These are phyloP conservation scores for Vigna nakashimae DNA, from an alignment of 306 rosid species.

Conservation along the genomic window DNA sequence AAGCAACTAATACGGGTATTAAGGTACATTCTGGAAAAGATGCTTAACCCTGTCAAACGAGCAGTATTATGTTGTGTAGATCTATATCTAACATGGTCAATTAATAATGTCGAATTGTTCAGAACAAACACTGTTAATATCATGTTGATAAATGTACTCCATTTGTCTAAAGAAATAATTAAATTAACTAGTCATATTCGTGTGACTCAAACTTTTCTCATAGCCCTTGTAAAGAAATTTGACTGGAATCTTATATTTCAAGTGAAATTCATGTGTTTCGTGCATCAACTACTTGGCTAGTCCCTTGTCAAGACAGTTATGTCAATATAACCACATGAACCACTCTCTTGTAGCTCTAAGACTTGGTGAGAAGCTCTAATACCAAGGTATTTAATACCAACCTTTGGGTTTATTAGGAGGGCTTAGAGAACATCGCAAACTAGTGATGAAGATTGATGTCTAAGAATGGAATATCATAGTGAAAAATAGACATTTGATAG, in stretches of 20 bases:
- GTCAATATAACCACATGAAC: no score
- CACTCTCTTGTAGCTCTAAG: no score
- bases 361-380: no score
- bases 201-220: neutral
- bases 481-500: no score
- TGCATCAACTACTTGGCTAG: neutral
- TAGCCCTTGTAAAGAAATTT: neutral
- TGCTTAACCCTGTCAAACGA: neutral
- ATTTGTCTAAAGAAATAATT: slow-evolving; percentile 13
- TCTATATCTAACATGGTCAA: neutral
- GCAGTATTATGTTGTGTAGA: neutral
- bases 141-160: neutral
- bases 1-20: slow-evolving; percentile 93
- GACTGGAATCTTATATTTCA: neutral
- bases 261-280: no score
- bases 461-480: no score
- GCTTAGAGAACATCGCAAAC: no score
- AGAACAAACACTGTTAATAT: neutral
- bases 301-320: no score
- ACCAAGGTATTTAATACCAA: no score
- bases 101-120: slow-evolving; percentile 28
- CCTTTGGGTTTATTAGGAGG: no score
- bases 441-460: no score
- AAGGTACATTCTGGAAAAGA: slow-evolving; percentile 64
- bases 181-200: slow-evolving; percentile 21